Evolutionary conservation across 805 yeast genomes (phyloP).

Genomic region (Candida ascalaphidarum): DNA sequence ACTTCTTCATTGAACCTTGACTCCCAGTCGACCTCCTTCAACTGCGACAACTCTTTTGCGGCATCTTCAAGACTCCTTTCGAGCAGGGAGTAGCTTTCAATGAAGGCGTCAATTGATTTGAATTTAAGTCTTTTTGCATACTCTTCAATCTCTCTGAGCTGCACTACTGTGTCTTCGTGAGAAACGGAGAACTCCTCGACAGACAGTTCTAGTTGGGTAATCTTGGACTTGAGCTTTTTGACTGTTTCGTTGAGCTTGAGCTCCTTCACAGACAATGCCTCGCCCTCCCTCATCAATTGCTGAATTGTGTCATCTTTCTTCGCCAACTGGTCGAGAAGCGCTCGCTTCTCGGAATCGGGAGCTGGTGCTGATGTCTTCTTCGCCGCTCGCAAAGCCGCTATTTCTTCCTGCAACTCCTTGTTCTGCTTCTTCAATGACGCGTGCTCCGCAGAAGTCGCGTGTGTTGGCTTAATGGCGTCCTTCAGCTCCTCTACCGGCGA

Average conservation of each 20-base stretch:
- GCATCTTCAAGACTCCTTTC: too few relatives aligned
- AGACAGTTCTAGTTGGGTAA: constrained; percentile 20
- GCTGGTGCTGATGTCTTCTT: neutral
- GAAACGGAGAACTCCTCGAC: constrained; percentile 20
- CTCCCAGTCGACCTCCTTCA: constrained; percentile 13
- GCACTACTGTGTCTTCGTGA: constrained; percentile 20
- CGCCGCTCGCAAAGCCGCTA: neutral
- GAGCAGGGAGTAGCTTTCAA: constrained; percentile 10
- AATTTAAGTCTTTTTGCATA: constrained; percentile 18
- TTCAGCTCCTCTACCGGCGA: neutral
- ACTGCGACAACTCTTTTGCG: constrained; percentile 7
- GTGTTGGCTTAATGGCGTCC: neutral
- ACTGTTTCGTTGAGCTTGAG: constrained; percentile 58
- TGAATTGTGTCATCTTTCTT: constrained; percentile 56
- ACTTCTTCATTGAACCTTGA: constrained; percentile 16
- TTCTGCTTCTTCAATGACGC: neutral
- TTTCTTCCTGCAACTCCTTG: neutral
- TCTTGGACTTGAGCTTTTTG: constrained; percentile 42
- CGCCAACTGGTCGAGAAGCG: constrained; percentile 20
- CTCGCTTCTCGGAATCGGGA: constrained; percentile 1
- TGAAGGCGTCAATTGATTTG: constrained; percentile 19
- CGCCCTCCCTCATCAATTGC: constrained; percentile 69
- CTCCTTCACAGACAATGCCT: constrained; percentile 62
- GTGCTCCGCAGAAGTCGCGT: too few relatives aligned
- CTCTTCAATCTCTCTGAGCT: constrained; percentile 31